A percentile compares a stretch with the other conserved stretches of the same genome.
Conservation (phyloP, 495 filamentous ascomycete species). For the Entonaema liquescens region DNA sequence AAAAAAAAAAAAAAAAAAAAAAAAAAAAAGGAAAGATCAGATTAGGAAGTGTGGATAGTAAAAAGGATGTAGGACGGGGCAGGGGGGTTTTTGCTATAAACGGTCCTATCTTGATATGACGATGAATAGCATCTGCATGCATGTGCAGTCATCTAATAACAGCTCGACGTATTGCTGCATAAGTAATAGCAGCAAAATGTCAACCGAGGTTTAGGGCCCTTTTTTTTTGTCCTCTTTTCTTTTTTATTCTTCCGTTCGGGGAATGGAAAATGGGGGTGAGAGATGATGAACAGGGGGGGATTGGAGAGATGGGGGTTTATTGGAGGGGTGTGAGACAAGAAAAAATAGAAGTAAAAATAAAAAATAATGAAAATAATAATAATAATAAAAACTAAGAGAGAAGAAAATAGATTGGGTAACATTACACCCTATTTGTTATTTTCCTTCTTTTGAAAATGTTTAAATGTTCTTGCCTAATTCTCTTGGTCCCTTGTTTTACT, state of each 20-base stretch:
- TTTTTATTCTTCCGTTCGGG: constrained; percentile 3
- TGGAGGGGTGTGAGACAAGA: constrained; percentile 15
- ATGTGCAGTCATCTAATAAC: constrained; percentile 27
- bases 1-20: neutral
- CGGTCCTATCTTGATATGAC: constrained; percentile 22
- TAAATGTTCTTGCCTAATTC: neutral
- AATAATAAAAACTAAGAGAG: constrained; percentile 1
- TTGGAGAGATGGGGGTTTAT: neutral
- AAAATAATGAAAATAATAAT: neutral
- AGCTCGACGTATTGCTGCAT: constrained; percentile 13
- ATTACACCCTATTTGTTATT: neutral
- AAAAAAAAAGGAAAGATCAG: constrained; percentile 7
- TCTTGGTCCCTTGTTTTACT: neutral
- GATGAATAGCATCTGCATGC: constrained; percentile 26
- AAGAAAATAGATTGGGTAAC: neutral
- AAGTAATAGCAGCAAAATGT: neutral
- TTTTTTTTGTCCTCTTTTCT: neutral
- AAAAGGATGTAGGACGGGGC: neutral
- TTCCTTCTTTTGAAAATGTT: neutral
- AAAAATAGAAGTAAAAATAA: neutral
- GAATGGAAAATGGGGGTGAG: neutral
- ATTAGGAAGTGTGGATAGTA: constrained; percentile 26
- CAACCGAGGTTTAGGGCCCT: constrained; percentile 11
- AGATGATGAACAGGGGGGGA: constrained; percentile 7
- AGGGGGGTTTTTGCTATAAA: constrained; percentile 1